Conservation (phyloP, 2,329 filamentous ascomycete species). For the Annulohypoxylon truncatum region DNA sequence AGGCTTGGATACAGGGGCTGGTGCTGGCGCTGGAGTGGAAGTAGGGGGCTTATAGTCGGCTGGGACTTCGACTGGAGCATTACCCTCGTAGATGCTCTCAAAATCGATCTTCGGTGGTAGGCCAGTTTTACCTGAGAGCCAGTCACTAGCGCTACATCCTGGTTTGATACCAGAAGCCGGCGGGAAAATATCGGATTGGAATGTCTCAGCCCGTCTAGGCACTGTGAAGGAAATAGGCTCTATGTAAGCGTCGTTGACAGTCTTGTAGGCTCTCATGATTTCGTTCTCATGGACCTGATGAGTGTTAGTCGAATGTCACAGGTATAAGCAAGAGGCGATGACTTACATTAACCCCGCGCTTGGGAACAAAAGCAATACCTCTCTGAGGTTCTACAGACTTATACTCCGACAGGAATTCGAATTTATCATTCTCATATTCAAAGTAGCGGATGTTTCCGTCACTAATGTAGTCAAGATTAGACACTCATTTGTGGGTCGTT, state of each 20-base stretch:
- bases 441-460: conserved; percentile 99
- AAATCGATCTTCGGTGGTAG: conserved; percentile 93
- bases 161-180: conserved; percentile 84
- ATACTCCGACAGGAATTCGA: conserved; percentile 96
- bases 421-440: conserved; percentile 98
- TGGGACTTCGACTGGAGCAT: conserved; percentile 80
- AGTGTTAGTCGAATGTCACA: conserved; percentile 16
- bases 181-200: conserved; percentile 97
- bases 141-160: conserved; percentile 82
- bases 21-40: conserved; percentile 57
- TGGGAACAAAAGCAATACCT: conserved; percentile 92
- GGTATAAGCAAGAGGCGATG: not conserved
- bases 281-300: conserved; percentile 90
- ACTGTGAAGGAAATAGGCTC: conserved; percentile 99
- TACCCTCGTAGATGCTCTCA: conserved; percentile 89
- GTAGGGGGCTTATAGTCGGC: conserved; percentile 73
- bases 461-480: conserved; percentile 59
- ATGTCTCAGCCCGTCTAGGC: conserved; percentile 89
- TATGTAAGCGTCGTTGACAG: conserved; percentile 92
- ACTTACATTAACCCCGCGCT: conserved; percentile 89
- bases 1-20: conserved; percentile 58
- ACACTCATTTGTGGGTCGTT: conserved; percentile 29
- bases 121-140: conserved; percentile 86
- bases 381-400: conserved; percentile 96
- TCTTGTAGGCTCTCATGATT: conserved; percentile 95